These are phyloP conservation scores for Danielia oregonensis DNA, from an alignment of 805 yeast genomes.

Conservation along the genomic window DNA sequence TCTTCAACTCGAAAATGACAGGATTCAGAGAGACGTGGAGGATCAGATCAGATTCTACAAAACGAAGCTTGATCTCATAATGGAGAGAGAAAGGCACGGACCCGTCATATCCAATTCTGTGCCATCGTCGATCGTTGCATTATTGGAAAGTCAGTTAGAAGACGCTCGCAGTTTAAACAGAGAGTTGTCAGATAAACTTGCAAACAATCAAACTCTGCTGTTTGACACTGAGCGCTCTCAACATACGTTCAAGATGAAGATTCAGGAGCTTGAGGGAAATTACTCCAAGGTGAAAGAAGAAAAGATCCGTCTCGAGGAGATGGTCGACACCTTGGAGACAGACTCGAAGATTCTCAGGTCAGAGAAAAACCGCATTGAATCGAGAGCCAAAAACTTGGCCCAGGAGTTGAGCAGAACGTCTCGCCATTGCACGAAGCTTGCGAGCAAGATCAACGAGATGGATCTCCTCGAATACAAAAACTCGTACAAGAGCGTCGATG, in stretches of 20 bases:
- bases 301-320: slow-evolving; percentile 23
- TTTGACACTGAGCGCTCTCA: background rate
- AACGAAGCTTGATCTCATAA: slow-evolving; percentile 23
- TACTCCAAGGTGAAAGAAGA: slow-evolving; percentile 12
- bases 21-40: slow-evolving; percentile 31
- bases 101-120: slow-evolving; percentile 1
- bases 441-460: slow-evolving; percentile 23
- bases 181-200: slow-evolving; percentile 22
- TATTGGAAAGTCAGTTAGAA: slow-evolving; percentile 33
- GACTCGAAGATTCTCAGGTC: slow-evolving; percentile 22
- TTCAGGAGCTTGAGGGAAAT: slow-evolving; percentile 1
- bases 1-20: slow-evolving; percentile 36
- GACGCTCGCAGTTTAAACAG: slow-evolving; percentile 24
- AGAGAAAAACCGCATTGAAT: slow-evolving; percentile 30
- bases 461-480: slow-evolving; percentile 7
- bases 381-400: slow-evolving; percentile 22
- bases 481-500: slow-evolving; percentile 6
- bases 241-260: background rate
- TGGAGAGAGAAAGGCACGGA: slow-evolving; percentile 12
- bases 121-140: slow-evolving; percentile 12
- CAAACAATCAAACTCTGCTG: background rate
- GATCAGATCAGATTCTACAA: slow-evolving; percentile 32
- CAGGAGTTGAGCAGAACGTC: slow-evolving; percentile 29
- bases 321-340: slow-evolving; percentile 26
- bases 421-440: slow-evolving; percentile 28